Conservation (phyloP, 371 early-diverging fungal species). For the Rhizopus delemar region DNA sequence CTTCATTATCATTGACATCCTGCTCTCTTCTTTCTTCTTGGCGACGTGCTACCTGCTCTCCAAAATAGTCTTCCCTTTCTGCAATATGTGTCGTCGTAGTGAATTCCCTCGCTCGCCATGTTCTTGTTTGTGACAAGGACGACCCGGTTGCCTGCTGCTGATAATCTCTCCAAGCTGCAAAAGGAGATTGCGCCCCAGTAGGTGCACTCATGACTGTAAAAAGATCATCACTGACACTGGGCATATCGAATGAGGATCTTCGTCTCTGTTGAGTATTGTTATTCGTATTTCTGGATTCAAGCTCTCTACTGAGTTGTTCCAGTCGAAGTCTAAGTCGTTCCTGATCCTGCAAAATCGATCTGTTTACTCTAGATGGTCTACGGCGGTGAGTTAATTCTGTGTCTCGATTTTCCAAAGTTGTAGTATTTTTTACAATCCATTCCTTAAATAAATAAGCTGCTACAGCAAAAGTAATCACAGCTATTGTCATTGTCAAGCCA, state of each 20-base stretch:
- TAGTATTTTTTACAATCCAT: conserved; percentile 79
- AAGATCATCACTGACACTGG: conserved; percentile 3
- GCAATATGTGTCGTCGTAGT: not conserved
- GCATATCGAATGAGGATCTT: not conserved
- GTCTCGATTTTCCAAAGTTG: conserved; percentile 1
- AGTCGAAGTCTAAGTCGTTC: conserved; percentile 9
- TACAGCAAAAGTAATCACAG: conserved; percentile 73
- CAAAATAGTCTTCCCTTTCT: conserved; percentile 17
- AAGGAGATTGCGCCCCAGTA: conserved; percentile 26
- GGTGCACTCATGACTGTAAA: conserved; percentile 8
- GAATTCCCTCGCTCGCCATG: conserved; percentile 17
- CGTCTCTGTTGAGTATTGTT: not conserved
- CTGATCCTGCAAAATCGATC: conserved; percentile 4
- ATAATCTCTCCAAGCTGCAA: conserved; percentile 29
- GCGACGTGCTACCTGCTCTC: not conserved
- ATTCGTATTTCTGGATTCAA: conserved; percentile 1
- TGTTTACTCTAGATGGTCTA: not conserved
- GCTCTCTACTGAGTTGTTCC: conserved; percentile 17
- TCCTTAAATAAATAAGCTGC: conserved; percentile 78
- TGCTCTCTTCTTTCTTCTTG: not conserved
- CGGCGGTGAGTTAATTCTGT: not conserved
- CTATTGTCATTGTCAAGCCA: conserved; percentile 76
- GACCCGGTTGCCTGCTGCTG: conserved; percentile 39
- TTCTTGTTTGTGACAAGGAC: conserved; percentile 45
- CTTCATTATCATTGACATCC: not conserved